These are phyloP conservation scores for Rubus idaeus DNA, from an alignment of 306 rosid genomes.

Conservation along the genomic window DNA sequence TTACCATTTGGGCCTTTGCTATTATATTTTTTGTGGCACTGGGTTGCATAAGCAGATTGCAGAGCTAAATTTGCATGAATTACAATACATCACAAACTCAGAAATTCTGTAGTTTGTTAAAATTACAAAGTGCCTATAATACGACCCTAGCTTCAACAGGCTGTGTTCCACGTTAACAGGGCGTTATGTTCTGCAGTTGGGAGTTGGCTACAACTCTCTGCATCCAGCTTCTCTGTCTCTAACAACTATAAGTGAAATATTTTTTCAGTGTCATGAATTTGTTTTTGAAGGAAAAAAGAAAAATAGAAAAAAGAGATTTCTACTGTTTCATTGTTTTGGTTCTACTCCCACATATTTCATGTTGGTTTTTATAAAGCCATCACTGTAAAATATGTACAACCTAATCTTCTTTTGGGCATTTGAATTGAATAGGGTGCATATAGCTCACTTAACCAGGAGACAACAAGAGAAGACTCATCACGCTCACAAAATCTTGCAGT, in stretches of 20 bases:
- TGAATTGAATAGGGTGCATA: not conserved
- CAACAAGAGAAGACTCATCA: not conserved
- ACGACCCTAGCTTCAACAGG: not conserved
- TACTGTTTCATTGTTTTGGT: not conserved
- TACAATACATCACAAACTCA: not conserved
- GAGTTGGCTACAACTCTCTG: not conserved
- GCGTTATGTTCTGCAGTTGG: not conserved
- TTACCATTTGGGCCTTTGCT: too few species aligned
- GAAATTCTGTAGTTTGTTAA: not conserved
- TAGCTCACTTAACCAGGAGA: conserved; percentile 13
- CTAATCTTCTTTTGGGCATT: not conserved
- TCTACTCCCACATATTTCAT: not conserved
- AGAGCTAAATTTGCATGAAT: not conserved
- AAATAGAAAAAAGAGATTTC: not conserved
- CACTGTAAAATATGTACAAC: conserved; percentile 15
- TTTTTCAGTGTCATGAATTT: too few species aligned
- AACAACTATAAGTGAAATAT: too few species aligned
- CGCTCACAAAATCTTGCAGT: not conserved
- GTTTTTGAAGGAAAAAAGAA: not conserved
- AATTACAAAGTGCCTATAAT: not conserved
- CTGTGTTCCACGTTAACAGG: not conserved
- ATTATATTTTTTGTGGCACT: not conserved
- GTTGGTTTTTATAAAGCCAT: conserved; percentile 12
- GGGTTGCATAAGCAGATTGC: not conserved
- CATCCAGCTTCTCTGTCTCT: not conserved